phyloP scores from a whole-genome alignment of 768 basidiomycete species.

The Hericium erinaceus region DNA sequence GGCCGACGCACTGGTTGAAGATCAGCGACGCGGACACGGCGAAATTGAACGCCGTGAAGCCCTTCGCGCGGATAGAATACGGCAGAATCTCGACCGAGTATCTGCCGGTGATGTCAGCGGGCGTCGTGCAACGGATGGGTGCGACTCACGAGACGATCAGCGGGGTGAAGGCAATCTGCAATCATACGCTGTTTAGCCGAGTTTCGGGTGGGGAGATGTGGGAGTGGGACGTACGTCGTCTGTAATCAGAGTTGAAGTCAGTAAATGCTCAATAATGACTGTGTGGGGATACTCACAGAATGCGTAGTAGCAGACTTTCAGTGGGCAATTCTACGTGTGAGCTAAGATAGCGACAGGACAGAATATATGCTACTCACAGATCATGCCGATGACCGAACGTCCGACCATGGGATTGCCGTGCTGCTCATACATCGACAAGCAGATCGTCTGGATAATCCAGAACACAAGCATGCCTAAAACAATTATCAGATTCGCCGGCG shows the following conservation, averaged over 20 bases:
- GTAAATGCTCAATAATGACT: background rate
- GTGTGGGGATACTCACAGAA: background rate
- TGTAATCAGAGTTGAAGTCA: constrained; percentile 8
- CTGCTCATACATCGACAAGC: constrained; percentile 24
- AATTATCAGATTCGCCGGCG: background rate
- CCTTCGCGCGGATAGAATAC: constrained; percentile 32
- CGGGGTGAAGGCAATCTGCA: constrained; percentile 26
- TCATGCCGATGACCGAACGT: constrained; percentile 37
- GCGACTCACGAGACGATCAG: constrained; percentile 20
- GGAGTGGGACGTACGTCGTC: background rate
- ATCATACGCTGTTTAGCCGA: constrained; percentile 5
- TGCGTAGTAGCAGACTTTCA: background rate
- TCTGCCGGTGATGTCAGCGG: background rate
- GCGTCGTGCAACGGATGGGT: background rate
- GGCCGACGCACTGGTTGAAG: constrained; percentile 25
- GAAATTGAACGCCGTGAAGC: constrained; percentile 30
- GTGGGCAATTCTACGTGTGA: too few species aligned
- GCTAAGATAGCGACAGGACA: background rate
- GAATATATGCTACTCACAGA: constrained; percentile 10
- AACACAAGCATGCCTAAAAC: constrained; percentile 24
- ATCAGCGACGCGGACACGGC: constrained; percentile 28
- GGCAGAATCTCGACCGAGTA: constrained; percentile 37
- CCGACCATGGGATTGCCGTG: constrained; percentile 21
- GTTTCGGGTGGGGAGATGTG: background rate
- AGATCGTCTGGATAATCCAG: constrained; percentile 30